These are phyloP conservation scores for Nannizzia gypsea DNA, from an alignment of 2,329 filamentous ascomycete species.

Conservation along the genomic window DNA sequence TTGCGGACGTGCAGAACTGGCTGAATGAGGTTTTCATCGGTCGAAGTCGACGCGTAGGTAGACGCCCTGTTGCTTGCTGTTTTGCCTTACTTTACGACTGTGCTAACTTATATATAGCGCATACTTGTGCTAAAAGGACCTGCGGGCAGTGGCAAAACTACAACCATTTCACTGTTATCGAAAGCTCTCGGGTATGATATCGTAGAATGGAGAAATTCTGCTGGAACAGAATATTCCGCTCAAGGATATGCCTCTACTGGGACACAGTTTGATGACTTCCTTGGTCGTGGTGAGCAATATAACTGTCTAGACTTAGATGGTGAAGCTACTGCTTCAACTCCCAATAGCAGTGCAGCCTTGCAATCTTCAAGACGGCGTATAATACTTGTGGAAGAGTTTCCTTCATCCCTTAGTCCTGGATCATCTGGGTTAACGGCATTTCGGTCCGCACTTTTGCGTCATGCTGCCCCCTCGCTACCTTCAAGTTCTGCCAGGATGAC, in stretches of 20 bases:
- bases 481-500: conserved; percentile 35
- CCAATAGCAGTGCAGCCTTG: conserved; percentile 1
- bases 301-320: conserved; percentile 49
- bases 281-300: conserved; percentile 70
- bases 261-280: conserved; percentile 82
- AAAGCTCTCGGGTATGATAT: conserved; percentile 65
- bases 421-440: conserved; percentile 58
- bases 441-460: conserved; percentile 61
- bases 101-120: conserved; percentile 41
- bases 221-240: conserved; percentile 46
- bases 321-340: conserved; percentile 5
- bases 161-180: conserved; percentile 67
- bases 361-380: conserved; percentile 38
- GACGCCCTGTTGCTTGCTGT: neutral
- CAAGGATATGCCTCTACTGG: conserved; percentile 59
- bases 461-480: conserved; percentile 56
- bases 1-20: conserved; percentile 74
- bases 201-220: conserved; percentile 83
- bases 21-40: conserved; percentile 61
- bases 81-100: neutral
- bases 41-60: conserved; percentile 29
- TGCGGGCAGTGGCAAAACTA: conserved; percentile 87
- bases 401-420: conserved; percentile 57
- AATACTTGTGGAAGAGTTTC: conserved; percentile 71
- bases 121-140: conserved; percentile 78